phyloP scores from a whole-genome alignment of 257 asterid species.

The Solanum megistacrolobum region DNA sequence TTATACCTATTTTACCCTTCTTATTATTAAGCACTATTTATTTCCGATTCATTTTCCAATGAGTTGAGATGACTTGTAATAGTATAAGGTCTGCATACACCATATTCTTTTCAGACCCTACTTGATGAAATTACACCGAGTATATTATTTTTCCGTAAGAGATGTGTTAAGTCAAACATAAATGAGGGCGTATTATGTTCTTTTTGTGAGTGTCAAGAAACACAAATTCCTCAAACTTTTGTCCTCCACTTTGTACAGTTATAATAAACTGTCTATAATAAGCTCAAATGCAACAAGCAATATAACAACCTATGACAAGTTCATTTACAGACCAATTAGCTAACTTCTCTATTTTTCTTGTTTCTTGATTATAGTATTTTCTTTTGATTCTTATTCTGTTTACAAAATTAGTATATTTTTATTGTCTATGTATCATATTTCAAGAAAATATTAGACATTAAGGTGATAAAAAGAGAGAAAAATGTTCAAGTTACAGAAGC shows the following conservation, averaged over 20 bases:
- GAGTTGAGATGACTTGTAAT: background rate
- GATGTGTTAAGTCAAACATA: background rate
- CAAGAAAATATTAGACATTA: background rate
- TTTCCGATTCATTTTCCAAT: background rate
- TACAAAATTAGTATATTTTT: background rate
- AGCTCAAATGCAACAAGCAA: slow-evolving; percentile 9
- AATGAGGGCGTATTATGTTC: too few species aligned
- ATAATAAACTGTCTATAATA: background rate
- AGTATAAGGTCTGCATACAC: accelerated
- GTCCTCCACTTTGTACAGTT: background rate
- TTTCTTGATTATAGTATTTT: slow-evolving; percentile 12
- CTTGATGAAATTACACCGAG: background rate
- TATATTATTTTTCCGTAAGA: background rate
- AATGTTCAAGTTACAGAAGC: slow-evolving; percentile 69
- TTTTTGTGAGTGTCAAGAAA: background rate
- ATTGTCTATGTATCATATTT: background rate
- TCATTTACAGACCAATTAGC: slow-evolving; percentile 44
- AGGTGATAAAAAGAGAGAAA: slow-evolving; percentile 5
- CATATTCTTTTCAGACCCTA: accelerated
- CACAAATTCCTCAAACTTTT: background rate
- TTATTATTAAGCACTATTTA: background rate
- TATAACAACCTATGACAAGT: slow-evolving; percentile 11
- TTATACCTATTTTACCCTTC: background rate
- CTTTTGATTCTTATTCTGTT: background rate
- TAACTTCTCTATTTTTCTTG: slow-evolving; percentile 9